These are phyloP conservation scores for Paraglomus brasilianum DNA, from an alignment of 192 early-diverging fungal species.

Conservation along the genomic window DNA sequence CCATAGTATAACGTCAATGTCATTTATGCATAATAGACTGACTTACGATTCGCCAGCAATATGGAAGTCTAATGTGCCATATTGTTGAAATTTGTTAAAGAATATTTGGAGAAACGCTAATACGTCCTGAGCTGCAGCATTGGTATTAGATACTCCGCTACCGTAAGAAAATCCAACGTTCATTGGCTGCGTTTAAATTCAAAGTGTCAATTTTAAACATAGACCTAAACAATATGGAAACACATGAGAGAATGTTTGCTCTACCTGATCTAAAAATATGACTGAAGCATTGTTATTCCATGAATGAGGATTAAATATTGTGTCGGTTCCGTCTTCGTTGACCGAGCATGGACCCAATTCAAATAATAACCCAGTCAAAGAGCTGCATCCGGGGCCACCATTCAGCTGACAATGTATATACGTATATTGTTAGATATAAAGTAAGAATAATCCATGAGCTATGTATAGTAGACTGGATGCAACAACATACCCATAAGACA, in stretches of 20 bases:
- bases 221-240: slow-evolving; percentile 9
- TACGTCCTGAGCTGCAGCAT: slow-evolving; percentile 80
- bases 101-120: slow-evolving; percentile 94
- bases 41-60: slow-evolving; percentile 76
- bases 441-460: neutral
- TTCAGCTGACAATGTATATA: slow-evolving; percentile 51
- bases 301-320: slow-evolving; percentile 67
- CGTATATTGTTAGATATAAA: neutral
- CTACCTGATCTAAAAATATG: slow-evolving; percentile 77
- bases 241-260: neutral
- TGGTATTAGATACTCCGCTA: slow-evolving; percentile 65
- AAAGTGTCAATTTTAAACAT: slow-evolving; percentile 16
- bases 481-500: slow-evolving; percentile 52
- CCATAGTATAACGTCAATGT: slow-evolving; percentile 29
- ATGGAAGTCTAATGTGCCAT: slow-evolving; percentile 75
- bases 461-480: neutral
- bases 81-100: slow-evolving; percentile 84
- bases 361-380: slow-evolving; percentile 76
- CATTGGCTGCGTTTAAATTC: slow-evolving; percentile 54
- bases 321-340: slow-evolving; percentile 67
- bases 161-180: slow-evolving; percentile 93
- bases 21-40: slow-evolving; percentile 33
- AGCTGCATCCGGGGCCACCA: slow-evolving; percentile 84
- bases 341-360: slow-evolving; percentile 88
- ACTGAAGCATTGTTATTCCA: slow-evolving; percentile 94